Evolutionary conservation across 208 protist genomes (phyloP), one percentile per base, ranked within the genome.

Genomic region (Leishmania aethiopica): DNA sequence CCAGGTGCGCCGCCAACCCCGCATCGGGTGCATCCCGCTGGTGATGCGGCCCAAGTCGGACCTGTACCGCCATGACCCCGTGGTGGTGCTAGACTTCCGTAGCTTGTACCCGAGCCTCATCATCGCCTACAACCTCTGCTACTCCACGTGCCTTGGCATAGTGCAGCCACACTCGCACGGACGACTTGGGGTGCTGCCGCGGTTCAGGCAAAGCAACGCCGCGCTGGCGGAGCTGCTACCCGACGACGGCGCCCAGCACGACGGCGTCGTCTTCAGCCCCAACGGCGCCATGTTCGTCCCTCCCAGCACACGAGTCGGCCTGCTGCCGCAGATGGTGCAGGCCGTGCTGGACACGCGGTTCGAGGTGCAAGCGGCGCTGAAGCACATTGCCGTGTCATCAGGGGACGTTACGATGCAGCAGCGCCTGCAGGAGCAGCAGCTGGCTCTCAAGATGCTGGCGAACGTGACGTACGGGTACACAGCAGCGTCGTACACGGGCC

Each of bases 51-150:
- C 96, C 11, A 73, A 78, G 32, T 89, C 84, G 60, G 90, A 87
- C 51, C 89, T 95, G 75, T 97, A 97, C 85, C 62, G 85, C 28
- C 76, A 88, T 35, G 94, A 97, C 79, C 99, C 99, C 4, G 96
- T 99, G 75, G 92, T 99, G 22, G 99, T 99, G 25, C 92, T 99
- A 0, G 99, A 99, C 94, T 99, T 99, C 86, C 95, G 98, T 22
- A 99, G 98, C 69, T 93, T 99, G 64, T 99, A 99, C 94, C 99
- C 99, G 6, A 99, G 99, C 75, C 99, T 99, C 86, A 99, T 99
- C 92, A 99, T 99, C 86, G 99, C 99, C n/a, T 99, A 99, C 92
- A 99, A 99, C 89, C 93, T 99, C 25, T 99, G 99, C 89, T 99
- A 99, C 90, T 98, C 90, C 7, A 97, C 95, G 4, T 97, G 92